Evolutionary conservation across 2,329 filamentous ascomycete species (phyloP).

Genomic region (Aspergillus sp.): DNA sequence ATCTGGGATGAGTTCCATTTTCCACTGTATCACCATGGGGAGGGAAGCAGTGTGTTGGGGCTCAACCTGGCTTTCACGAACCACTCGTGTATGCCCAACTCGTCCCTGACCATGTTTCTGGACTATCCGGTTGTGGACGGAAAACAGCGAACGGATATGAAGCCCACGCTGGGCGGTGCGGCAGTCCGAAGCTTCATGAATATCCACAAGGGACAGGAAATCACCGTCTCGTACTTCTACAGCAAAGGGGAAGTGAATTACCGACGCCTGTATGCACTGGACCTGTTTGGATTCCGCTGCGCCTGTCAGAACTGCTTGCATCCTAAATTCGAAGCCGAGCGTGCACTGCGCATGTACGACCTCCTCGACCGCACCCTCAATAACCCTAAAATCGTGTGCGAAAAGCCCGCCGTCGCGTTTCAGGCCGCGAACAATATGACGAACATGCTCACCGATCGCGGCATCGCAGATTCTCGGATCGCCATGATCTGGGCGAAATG

Average conservation of each 20-base stretch:
- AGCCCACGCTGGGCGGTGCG: slow-evolving; percentile 1
- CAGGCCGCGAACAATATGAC: slow-evolving; percentile 8
- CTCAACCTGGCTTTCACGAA: slow-evolving; percentile 14
- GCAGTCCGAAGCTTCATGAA: slow-evolving; percentile 10
- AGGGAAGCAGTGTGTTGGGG: slow-evolving; percentile 4
- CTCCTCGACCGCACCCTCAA: slow-evolving; percentile 4
- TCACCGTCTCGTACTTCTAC: slow-evolving; percentile 16
- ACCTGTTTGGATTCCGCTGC: slow-evolving; percentile 17
- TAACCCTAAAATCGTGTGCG: slow-evolving; percentile 1
- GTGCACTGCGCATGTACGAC: slow-evolving; percentile 4
- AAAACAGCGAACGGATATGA: not conserved
- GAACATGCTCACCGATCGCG: not conserved
- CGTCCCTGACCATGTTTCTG: slow-evolving; percentile 8
- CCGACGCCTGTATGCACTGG: slow-evolving; percentile 8
- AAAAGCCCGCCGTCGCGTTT: slow-evolving; percentile 9
- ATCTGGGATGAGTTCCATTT: slow-evolving; percentile 8
- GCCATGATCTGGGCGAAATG: slow-evolving; percentile 12
- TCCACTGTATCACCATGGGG: not conserved
- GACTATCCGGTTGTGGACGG: not conserved
- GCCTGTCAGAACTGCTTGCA: slow-evolving; percentile 14
- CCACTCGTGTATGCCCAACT: slow-evolving; percentile 20
- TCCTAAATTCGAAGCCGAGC: slow-evolving; percentile 7
- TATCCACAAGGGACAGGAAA: slow-evolving; percentile 18
- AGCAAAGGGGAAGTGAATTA: not conserved
- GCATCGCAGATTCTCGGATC: slow-evolving; percentile 10